These are phyloP conservation scores for Dicorynia guianensis DNA, from an alignment of 306 rosid species.

Conservation along the genomic window DNA sequence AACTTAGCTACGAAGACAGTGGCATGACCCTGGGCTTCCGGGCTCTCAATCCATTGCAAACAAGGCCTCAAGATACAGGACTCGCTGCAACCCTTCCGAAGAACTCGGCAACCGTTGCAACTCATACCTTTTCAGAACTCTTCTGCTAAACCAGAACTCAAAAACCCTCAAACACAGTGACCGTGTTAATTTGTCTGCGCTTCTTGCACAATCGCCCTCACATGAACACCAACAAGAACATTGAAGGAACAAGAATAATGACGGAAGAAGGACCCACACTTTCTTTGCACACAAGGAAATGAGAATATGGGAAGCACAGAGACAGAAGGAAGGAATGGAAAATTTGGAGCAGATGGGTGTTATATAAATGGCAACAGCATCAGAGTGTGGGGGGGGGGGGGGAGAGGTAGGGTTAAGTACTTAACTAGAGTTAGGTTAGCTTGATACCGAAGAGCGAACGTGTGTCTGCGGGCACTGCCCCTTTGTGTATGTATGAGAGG, in stretches of 20 bases:
- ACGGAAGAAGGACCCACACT: neutral
- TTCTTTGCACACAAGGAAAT: conserved; percentile 35
- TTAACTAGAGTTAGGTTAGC: conserved; percentile 59
- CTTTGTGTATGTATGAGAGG: conserved; percentile 43
- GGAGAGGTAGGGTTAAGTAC: conserved; percentile 18
- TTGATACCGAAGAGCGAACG: conserved; percentile 6
- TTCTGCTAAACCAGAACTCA: neutral
- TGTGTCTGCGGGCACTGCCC: conserved; percentile 25
- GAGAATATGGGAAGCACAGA: neutral
- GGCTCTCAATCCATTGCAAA: conserved; percentile 85
- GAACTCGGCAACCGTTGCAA: conserved; percentile 98
- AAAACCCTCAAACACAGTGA: neutral
- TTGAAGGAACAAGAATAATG: neutral
- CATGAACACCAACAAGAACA: conserved; percentile 30
- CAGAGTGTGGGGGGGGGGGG: neutral
- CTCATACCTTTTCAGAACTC: conserved; percentile 57
- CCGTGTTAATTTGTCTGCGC: neutral
- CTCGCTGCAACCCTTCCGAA: conserved; percentile 97
- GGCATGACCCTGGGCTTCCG: conserved; percentile 96
- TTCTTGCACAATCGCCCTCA: conserved; percentile 9
- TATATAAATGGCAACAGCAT: conserved; percentile 44
- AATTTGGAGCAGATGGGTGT: conserved; percentile 34
- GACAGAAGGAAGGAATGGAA: conserved; percentile 37
- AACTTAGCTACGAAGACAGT: conserved; percentile 97
- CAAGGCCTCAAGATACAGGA: conserved; percentile 89